Base-by-base conservation (phyloP, 164 flowering plant genomes). In the Kingdonia uniflora region DNA sequence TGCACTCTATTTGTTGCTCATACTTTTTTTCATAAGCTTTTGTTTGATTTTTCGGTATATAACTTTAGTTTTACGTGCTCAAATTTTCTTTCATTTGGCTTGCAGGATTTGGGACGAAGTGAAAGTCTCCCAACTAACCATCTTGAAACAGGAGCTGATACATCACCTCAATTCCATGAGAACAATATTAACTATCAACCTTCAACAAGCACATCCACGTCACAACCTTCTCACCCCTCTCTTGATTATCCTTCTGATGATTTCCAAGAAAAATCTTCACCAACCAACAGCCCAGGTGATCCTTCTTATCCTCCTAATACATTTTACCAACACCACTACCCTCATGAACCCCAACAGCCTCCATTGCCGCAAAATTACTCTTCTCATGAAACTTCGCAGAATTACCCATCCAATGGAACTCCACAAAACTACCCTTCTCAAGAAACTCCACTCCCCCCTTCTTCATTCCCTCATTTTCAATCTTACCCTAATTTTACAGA, bases 401-500 rank as follows among this genome's bases (percentile, higher is more conserved):
- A 29, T 29, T 29, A 3, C 35, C 35, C 8, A 3, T 8, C 35
- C 35, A 3, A 29, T 8, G 35, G 8, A 29, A 29, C 35, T 29
- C 74, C 22, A 17, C 71, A 49, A 45, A 45, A 45, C 16, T 45
- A 52, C 54, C 74, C 75, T 47, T 59, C 85, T 33, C 73, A 79
- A 24, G 89, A 84, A 40, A 41, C 40, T 58, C 51, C 51, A 3
- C n/a, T 72, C 21, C 22, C 72, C 1, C 39, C 71, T 37, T 65
- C 55, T 58, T 62, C 80, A 11, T 78, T 64, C 40, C 78, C 95
- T 8, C 74, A 84, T 67, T 87, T 80, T 67, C 98, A 79, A 51
- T 77, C 99, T 57, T 88, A 82, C 64, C 94, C 96, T 20, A 77
- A 89, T 59, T 88, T 84, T 58, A 43, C 78, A 0, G 95, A 92